Percentiles rank a stretch among this genome's conserved stretches.
phyloP scores from a whole-genome alignment of 202 grass and related monocot genomes.

The Bolboschoenoplectus hybrid region DNA sequence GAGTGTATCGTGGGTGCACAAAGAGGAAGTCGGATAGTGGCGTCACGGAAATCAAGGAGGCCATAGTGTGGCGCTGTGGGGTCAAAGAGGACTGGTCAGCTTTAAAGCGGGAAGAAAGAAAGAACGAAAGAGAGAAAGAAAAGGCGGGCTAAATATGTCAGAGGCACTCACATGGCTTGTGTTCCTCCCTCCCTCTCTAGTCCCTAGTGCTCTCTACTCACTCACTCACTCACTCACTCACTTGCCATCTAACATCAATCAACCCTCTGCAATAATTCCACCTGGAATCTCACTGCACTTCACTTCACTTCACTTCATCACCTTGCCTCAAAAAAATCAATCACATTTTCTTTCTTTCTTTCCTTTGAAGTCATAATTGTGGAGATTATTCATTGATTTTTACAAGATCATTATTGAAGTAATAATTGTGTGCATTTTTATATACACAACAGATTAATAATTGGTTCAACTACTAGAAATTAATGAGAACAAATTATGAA shows the following conservation, averaged over 20 bases:
- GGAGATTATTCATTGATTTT: no score
- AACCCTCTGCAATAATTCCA: no score
- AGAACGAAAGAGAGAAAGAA: neutral
- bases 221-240: neutral
- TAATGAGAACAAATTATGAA: no score
- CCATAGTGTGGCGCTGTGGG: slow-evolving; percentile 17
- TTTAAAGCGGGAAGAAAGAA: slow-evolving; percentile 32
- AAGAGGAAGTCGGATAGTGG: neutral
- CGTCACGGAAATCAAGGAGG: slow-evolving; percentile 35
- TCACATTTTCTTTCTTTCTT: no score
- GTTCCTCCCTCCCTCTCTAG: neutral
- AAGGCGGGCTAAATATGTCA: slow-evolving; percentile 31
- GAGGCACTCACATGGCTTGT: slow-evolving; percentile 44
- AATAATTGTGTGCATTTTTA: no score
- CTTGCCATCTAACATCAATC: neutral
- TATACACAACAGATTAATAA: no score
- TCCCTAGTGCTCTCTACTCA: neutral
- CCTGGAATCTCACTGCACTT: no score
- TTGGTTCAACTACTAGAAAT: no score
- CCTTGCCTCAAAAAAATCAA: no score
- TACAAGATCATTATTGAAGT: no score
- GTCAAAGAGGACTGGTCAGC: slow-evolving; percentile 33
- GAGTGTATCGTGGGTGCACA: slow-evolving; percentile 23
- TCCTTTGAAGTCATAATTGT: no score
- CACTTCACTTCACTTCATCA: no score